Evolutionary conservation across 208 protist species (phyloP), one percentile per base, ranked within the genome.

Genomic region (Crithidia mellificae): DNA sequence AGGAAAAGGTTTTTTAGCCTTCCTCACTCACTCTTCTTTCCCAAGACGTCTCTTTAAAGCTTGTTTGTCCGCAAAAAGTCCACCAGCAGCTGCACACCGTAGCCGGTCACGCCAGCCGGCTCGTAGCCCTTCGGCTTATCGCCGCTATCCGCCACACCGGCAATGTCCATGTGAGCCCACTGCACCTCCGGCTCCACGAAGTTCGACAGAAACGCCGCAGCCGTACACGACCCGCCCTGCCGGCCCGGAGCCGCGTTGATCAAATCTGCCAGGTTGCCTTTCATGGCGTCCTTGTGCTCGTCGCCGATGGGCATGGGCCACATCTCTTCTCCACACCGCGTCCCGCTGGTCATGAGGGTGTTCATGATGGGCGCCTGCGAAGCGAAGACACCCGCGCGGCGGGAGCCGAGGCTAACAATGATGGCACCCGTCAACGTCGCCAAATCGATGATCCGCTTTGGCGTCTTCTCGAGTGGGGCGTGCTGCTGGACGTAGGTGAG

Each of bases 371-470:
- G 14, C 29, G 68, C 44, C 34, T 75, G 65, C 62, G 87, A 78
- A 41, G 77, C 78, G 61, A 96, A 94, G 29, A 92, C 30, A 12
- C 91, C 91, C 20, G 88, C 91, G n/a, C 88, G 83, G 24, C 80
- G 83, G 22, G 68, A 88, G 39, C 91, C 91, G 29, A 96, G 81
- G 41, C 83, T 77, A 38, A 92, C 65, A 43, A 95, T 66, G 58
- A 92, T 83, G 17, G 94, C 91, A 1, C 94, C 94, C 7, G 94
- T 98, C 20, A 98, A 83, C 4, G 94, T 98, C 20, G 94, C 94
- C 11, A 97, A 57, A 63, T 96, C 91, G 56, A 98, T 86, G 34
- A 98, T 70, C 15, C 77, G 87, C 34, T 63, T 73, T 22, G 85
- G 79, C 32, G 83, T 81, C 57, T 81, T 82, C 38, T 76, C 59